Conservation (phyloP, 371 early-diverging fungal species). For the Circinella minor region DNA sequence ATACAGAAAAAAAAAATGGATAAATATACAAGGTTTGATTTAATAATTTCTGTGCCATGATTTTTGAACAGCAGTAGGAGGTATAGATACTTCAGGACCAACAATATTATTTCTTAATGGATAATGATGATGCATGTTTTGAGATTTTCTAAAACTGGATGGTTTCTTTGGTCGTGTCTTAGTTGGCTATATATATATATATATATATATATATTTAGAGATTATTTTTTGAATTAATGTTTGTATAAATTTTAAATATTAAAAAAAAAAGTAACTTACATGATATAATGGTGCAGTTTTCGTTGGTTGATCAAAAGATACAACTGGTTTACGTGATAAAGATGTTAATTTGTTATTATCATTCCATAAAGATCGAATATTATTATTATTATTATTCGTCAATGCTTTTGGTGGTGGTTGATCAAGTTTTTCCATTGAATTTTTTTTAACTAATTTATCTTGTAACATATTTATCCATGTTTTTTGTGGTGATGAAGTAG, state of each 20-base stretch:
- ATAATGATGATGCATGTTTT: neutral
- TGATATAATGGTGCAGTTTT: slow-evolving; percentile 12
- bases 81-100: slow-evolving; percentile 6
- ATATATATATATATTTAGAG: neutral
- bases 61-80: slow-evolving; percentile 10
- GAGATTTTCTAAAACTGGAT: slow-evolving; percentile 18
- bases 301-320: neutral
- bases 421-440: neutral
- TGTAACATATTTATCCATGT: slow-evolving; percentile 12
- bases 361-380: too few species aligned
- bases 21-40: neutral
- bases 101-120: slow-evolving; percentile 6
- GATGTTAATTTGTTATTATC: neutral
- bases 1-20: neutral
- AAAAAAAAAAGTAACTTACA: too few species aligned
- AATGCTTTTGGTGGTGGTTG: neutral
- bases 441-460: neutral
- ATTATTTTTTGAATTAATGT: neutral
- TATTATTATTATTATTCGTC: neutral
- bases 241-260: neutral
- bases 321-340: slow-evolving; percentile 1
- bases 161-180: slow-evolving; percentile 20
- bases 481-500: neutral
- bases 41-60: slow-evolving; percentile 8
- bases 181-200: slow-evolving; percentile 15